These are phyloP conservation scores for Plantago major DNA, from an alignment of 257 asterid species.

Conservation along the genomic window DNA sequence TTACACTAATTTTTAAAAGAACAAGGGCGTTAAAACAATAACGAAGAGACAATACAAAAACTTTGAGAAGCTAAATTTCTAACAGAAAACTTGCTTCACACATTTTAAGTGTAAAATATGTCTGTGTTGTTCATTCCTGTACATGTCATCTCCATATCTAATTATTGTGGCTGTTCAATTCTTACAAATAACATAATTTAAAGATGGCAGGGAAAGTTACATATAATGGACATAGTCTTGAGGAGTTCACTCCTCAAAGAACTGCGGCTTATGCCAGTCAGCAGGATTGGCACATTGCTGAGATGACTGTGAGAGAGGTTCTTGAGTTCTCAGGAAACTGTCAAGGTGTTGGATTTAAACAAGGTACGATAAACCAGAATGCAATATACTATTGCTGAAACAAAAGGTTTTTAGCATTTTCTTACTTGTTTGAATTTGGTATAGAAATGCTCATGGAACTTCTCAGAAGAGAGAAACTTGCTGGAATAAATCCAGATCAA, in stretches of 20 bases:
- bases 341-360: slow-evolving; percentile 65
- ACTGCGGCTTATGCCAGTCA: slow-evolving; percentile 68
- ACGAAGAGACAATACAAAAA: no score
- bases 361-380: slow-evolving; percentile 36
- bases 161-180: slow-evolving; percentile 15
- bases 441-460: slow-evolving; percentile 73
- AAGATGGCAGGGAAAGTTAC: slow-evolving; percentile 70
- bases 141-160: not conserved
- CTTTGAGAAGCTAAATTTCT: no score
- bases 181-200: slow-evolving; percentile 36
- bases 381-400: slow-evolving; percentile 9
- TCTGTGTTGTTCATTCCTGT: slow-evolving; percentile 5
- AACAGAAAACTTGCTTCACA: no score
- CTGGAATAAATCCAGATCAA: slow-evolving; percentile 62
- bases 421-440: slow-evolving; percentile 18
- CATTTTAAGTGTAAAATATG: not conserved
- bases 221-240: slow-evolving; percentile 58
- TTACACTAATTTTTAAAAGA: no score
- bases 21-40: no score
- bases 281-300: slow-evolving; percentile 66
- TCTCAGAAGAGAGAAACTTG: slow-evolving; percentile 54
- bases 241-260: slow-evolving; percentile 68
- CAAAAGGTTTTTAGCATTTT: not conserved
- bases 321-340: slow-evolving; percentile 65
- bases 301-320: slow-evolving; percentile 80